Percentiles rank a stretch among this genome's conserved stretches.
Evolutionary conservation across 441 rosid genomes (phyloP).

Genomic region (Hura crepitans): DNA sequence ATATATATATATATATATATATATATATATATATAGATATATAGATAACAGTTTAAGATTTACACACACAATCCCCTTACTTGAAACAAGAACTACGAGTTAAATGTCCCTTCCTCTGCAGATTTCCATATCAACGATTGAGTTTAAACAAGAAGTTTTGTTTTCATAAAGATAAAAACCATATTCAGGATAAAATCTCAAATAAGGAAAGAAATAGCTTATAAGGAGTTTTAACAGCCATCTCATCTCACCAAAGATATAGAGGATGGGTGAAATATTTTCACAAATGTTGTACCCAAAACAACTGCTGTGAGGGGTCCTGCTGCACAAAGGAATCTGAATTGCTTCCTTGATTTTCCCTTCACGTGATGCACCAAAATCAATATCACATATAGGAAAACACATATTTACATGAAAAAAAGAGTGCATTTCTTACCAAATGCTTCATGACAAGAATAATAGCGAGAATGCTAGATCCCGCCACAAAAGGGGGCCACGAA

Average conservation of each 20-base stretch:
- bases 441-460: conserved; percentile 82
- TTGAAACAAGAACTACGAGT: neutral
- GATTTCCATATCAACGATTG: neutral
- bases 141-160: neutral
- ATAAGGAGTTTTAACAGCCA: neutral
- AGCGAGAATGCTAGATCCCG: conserved; percentile 83
- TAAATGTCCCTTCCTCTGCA: neutral
- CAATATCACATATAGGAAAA: neutral
- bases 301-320: conserved; percentile 93
- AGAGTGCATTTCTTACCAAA: conserved; percentile 54
- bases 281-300: conserved; percentile 74
- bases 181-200: neutral
- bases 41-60: neutral
- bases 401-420: neutral
- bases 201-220: neutral
- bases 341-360: conserved; percentile 85
- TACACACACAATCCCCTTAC: neutral
- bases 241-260: conserved; percentile 71
- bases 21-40: no score
- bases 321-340: conserved; percentile 77
- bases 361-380: conserved; percentile 36
- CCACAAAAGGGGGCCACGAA: conserved; percentile 94
- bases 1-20: no score
- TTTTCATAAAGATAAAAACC: neutral
- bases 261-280: conserved; percentile 67